These are phyloP conservation scores for Coccomyxa sp. DNA, from an alignment of 139 green algal species.

Conservation along the genomic window DNA sequence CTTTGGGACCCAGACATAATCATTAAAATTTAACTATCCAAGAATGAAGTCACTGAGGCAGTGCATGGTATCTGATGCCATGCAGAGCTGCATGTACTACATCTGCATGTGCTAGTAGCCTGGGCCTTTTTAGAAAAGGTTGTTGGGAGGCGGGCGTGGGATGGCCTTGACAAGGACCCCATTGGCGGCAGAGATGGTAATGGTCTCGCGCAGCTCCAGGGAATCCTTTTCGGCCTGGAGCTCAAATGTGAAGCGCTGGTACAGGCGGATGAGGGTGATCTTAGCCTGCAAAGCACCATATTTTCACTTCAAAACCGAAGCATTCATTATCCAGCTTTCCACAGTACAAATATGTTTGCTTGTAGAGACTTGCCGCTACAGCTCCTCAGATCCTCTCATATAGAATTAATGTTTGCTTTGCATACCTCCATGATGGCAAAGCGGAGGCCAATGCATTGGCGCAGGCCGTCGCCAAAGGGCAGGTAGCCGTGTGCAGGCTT, in stretches of 20 bases:
- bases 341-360: too few species aligned
- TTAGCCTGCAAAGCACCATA: neutral
- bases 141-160: neutral
- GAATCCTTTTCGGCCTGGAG: neutral
- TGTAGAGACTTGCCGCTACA: too few species aligned
- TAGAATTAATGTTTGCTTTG: neutral
- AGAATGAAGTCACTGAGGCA: too few species aligned
- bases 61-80: too few species aligned
- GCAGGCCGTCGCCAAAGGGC: conserved; percentile 32
- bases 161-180: neutral
- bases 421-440: conserved; percentile 20
- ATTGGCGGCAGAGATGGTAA: neutral
- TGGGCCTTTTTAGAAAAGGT: too few species aligned
- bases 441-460: conserved; percentile 42
- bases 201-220: neutral
- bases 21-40: too few species aligned
- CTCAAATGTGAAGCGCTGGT: conserved; percentile 4
- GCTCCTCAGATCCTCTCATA: too few species aligned
- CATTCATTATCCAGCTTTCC: too few species aligned
- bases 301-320: too few species aligned
- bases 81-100: too few species aligned
- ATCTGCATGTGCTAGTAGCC: too few species aligned
- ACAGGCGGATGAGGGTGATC: neutral
- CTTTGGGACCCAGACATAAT: too few species aligned
- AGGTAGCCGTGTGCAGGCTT: conserved; percentile 10